phyloP scores from a whole-genome alignment of 345 rosid genomes.

The Sapria himalayana region DNA sequence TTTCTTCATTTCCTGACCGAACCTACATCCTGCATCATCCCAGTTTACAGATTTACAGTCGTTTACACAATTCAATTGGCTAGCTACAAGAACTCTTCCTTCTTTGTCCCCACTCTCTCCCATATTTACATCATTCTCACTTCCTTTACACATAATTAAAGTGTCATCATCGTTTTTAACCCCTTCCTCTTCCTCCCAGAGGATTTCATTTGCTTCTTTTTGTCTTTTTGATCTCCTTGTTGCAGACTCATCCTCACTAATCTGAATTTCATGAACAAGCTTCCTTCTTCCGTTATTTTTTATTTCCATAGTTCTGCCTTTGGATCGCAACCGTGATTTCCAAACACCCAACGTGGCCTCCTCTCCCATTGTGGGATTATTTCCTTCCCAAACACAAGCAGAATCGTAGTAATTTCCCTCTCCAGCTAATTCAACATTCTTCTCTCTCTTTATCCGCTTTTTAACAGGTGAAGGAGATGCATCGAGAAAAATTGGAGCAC shows the following conservation, averaged over 20 bases:
- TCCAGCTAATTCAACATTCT: slow-evolving; percentile 9
- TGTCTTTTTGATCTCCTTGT: too few species aligned
- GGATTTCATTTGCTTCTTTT: slow-evolving; percentile 9
- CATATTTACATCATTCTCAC: not conserved
- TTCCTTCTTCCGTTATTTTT: slow-evolving; percentile 25
- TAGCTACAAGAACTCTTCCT: slow-evolving; percentile 4
- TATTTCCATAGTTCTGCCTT: slow-evolving; percentile 14
- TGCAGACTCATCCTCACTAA: slow-evolving; percentile 8
- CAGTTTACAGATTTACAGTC: slow-evolving; percentile 10
- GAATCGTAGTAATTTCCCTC: slow-evolving; percentile 4
- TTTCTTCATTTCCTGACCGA: slow-evolving; percentile 15
- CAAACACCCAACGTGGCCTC: slow-evolving; percentile 27
- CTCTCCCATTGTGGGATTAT: slow-evolving; percentile 11
- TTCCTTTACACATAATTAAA: slow-evolving; percentile 9
- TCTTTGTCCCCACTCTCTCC: slow-evolving; percentile 8
- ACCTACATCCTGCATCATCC: slow-evolving; percentile 8
- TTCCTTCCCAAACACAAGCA: slow-evolving; percentile 16
- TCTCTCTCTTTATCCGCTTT: slow-evolving; percentile 25
- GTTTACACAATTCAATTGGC: slow-evolving; percentile 7
- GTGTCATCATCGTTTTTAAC: slow-evolving; percentile 6
- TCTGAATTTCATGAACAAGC: slow-evolving; percentile 22
- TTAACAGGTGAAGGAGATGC: slow-evolving; percentile 56
- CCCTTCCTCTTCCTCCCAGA: slow-evolving; percentile 10
- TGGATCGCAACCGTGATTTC: slow-evolving; percentile 46
- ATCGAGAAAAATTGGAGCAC: slow-evolving; percentile 52